Evolutionary conservation across 1,139 yeast species (phyloP), one percentile per base, ranked within the genome.

Genomic region (Yamadazyma siamensis): DNA sequence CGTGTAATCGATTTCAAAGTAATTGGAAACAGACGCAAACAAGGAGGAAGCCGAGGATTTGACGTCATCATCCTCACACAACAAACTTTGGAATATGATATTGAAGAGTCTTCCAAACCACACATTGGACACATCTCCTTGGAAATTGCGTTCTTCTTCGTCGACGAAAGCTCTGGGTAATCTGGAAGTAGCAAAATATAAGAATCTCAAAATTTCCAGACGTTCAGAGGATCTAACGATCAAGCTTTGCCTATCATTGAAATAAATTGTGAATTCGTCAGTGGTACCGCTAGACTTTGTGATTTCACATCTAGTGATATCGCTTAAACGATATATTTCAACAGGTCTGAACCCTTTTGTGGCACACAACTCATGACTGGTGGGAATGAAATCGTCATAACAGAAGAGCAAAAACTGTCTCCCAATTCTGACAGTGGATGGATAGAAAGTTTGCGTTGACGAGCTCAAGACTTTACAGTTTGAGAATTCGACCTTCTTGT

Each of bases 351-450:
- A 57, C 2, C 66, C 58, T 26, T 46, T 46, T 3, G 67, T 61
- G 1, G 46, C 56, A 19, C 49, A 34, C 28, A 44, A 14, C 27
- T 47, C 47, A 12, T 49, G 53, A 7, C 43, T 39, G 26, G 60
- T 59, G 2, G 44, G 38, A 10, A 54, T 42, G 21, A 50, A 40
- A 7, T 59, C 57, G 26, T 54, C 56, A n/a, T 57, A 54, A 43
- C 68, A 63, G 46, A 85, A 56, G 46, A 83, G 89, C 26, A 85
- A 51, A 59, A 69, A 82, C 43, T 76, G 78, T 33, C 81, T 71
- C 7, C 95, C 95, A 36, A 87, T 70, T 43, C 77, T 77, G 35
- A 87, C 40, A 1, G 75, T 70, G 2, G 82, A 81, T 0, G 84
- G 80, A 11, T 49, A 36, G 40, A 51, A 63, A 13, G 38, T 38